phyloP scores from a whole-genome alignment of 352 stramenopile genomes.

The Phytophthora parvispora region DNA sequence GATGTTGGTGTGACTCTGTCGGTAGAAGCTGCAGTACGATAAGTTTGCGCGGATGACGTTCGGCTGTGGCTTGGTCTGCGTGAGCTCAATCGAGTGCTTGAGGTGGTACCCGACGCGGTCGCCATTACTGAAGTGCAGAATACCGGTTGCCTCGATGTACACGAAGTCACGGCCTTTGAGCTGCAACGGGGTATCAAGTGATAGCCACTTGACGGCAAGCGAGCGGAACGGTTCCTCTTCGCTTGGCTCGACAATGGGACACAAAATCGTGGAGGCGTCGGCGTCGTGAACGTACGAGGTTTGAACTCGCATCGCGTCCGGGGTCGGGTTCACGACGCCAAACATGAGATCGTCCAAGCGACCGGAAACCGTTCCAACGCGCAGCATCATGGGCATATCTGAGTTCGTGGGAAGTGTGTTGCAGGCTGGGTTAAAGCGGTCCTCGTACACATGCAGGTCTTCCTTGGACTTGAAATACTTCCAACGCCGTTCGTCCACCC shows the following conservation, averaged over 20 bases:
- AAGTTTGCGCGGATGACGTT: slow-evolving; percentile 56
- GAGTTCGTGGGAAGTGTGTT: neutral
- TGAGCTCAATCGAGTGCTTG: slow-evolving; percentile 27
- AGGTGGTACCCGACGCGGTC: slow-evolving; percentile 38
- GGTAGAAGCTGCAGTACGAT: slow-evolving; percentile 56
- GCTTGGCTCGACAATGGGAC: slow-evolving; percentile 29
- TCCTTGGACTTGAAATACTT: slow-evolving; percentile 55
- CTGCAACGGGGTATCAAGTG: slow-evolving; percentile 38
- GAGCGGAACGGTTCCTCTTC: slow-evolving; percentile 30
- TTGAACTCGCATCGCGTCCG: slow-evolving; percentile 41
- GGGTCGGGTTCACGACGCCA: slow-evolving; percentile 34
- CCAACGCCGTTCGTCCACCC: slow-evolving; percentile 48
- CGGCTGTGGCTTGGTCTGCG: slow-evolving; percentile 15
- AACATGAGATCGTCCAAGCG: slow-evolving; percentile 49
- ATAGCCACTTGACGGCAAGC: slow-evolving; percentile 45
- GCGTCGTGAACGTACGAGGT: slow-evolving; percentile 42
- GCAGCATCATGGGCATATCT: slow-evolving; percentile 25
- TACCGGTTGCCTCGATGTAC: slow-evolving; percentile 40
- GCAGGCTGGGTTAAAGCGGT: slow-evolving; percentile 16
- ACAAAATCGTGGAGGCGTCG: slow-evolving; percentile 30
- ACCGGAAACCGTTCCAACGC: slow-evolving; percentile 27
- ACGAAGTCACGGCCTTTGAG: slow-evolving; percentile 53
- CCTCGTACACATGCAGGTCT: slow-evolving; percentile 54
- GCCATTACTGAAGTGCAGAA: slow-evolving; percentile 24
- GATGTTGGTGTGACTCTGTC: slow-evolving; percentile 45